A percentile compares a stretch with the other conserved stretches of the same genome.
Evolutionary conservation across 2,329 filamentous ascomycete genomes (phyloP).

Genomic region (Didymella pomorum): DNA sequence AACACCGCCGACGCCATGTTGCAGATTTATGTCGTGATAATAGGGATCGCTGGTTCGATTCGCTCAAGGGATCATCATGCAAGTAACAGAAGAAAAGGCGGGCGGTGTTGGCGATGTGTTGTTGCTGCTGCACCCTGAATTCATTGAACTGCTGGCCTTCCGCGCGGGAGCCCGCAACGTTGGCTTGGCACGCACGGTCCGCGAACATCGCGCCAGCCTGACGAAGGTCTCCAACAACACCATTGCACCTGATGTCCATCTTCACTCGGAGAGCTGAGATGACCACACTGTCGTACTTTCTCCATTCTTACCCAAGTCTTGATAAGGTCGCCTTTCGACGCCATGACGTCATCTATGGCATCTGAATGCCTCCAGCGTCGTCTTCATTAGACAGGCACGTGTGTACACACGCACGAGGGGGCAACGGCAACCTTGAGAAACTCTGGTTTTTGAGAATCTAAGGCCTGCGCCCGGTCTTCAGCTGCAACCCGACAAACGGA

Average conservation of each 20-base stretch:
- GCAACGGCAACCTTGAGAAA: too few species aligned
- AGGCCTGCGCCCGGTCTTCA: too few species aligned
- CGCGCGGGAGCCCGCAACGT: constrained; percentile 13
- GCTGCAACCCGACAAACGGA: too few species aligned
- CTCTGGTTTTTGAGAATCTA: too few species aligned
- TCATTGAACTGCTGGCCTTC: constrained; percentile 12
- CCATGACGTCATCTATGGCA: background rate
- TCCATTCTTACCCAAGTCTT: background rate
- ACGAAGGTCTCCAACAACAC: background rate
- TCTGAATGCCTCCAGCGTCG: background rate
- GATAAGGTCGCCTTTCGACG: too few species aligned
- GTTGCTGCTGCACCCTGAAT: constrained; percentile 19
- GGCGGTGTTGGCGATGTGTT: constrained; percentile 16
- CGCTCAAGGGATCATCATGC: constrained; percentile 33
- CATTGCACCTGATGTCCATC: background rate
- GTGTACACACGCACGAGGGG: too few species aligned
- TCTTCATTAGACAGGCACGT: background rate
- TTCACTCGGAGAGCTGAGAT: too few species aligned
- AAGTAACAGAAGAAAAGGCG: constrained; percentile 13
- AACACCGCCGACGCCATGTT: constrained; percentile 96
- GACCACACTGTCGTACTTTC: background rate
- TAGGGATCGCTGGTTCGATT: constrained; percentile 7
- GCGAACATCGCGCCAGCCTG: constrained; percentile 1
- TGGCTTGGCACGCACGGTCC: constrained; percentile 10
- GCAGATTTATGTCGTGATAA: constrained; percentile 11